Percentiles rank a stretch among this genome's conserved stretches.
Conservation (phyloP, 495 filamentous ascomycete species). For the Platismatia glauca region DNA sequence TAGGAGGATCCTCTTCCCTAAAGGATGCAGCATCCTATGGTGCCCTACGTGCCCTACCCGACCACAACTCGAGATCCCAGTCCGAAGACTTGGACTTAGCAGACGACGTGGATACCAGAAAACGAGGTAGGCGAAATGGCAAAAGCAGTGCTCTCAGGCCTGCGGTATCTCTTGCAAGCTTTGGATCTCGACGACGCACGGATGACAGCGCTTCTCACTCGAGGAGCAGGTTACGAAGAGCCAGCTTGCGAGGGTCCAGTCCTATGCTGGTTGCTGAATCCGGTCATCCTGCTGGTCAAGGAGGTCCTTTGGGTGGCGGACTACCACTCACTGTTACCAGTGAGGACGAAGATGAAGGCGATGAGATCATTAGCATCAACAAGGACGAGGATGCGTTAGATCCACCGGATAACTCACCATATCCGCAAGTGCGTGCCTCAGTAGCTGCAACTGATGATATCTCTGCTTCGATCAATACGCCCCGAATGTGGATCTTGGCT, state of each 20-base stretch:
- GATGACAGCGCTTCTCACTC: constrained; percentile 1
- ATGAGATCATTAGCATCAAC: constrained; percentile 5
- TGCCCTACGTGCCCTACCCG: constrained; percentile 9
- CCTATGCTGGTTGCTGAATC: constrained; percentile 11
- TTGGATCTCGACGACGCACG: not conserved
- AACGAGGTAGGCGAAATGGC: not conserved
- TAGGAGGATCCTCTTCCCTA: not conserved
- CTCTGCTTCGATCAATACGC: constrained; percentile 69
- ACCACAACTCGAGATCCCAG: not conserved
- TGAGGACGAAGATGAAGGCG: constrained; percentile 11
- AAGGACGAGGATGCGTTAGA: constrained; percentile 9
- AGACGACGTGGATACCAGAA: not conserved
- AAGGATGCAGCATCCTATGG: constrained; percentile 11
- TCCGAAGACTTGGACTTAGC: not conserved
- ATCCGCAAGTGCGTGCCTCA: constrained; percentile 68
- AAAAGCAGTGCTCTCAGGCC: constrained; percentile 1
- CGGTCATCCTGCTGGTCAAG: constrained; percentile 11
- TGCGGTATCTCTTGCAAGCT: not conserved
- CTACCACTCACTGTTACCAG: not conserved
- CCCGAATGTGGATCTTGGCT: constrained; percentile 78
- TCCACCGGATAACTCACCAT: constrained; percentile 24
- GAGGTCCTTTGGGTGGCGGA: not conserved
- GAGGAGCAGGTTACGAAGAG: constrained; percentile 5
- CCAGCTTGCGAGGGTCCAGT: constrained; percentile 8
- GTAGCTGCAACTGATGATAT: constrained; percentile 66